Evolutionary conservation across 805 yeast species (phyloP).

Genomic region (Huiozyma naganishii): DNA sequence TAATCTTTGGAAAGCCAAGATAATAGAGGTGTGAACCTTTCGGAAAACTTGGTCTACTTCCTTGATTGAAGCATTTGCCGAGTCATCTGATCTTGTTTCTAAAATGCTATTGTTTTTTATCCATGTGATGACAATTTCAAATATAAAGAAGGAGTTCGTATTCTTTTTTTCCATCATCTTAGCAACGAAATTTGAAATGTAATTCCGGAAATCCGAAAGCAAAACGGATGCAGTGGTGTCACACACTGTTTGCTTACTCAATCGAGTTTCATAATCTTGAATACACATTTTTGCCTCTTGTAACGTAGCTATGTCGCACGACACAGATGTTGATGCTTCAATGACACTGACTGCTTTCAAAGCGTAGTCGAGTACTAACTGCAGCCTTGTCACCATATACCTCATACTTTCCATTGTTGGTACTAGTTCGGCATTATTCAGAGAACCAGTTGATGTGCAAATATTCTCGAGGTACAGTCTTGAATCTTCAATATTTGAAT

Average conservation of each 20-base stretch:
- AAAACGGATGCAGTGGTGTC: constrained; percentile 7
- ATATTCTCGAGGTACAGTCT: constrained; percentile 17
- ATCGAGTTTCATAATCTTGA: constrained; percentile 5
- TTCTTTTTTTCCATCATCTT: constrained; percentile 32
- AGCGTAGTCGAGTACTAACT: constrained; percentile 27
- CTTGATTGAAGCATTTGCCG: constrained; percentile 15
- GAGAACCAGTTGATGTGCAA: constrained; percentile 10
- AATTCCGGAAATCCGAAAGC: constrained; percentile 19
- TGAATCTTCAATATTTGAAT: constrained; percentile 10
- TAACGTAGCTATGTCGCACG: constrained; percentile 13
- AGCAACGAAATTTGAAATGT: constrained; percentile 17
- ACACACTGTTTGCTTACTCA: constrained; percentile 9
- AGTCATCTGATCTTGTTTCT: not conserved
- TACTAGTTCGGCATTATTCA: constrained; percentile 9
- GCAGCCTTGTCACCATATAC: constrained; percentile 24
- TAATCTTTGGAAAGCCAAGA: constrained; percentile 58
- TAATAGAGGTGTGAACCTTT: constrained; percentile 43
- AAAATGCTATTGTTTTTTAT: constrained; percentile 14
- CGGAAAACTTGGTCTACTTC: constrained; percentile 39
- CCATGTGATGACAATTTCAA: constrained; percentile 41
- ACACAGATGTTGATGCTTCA: not conserved
- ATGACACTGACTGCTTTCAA: constrained; percentile 11
- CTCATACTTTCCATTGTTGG: constrained; percentile 6
- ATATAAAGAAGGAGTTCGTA: constrained; percentile 34
- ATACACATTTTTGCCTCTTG: constrained; percentile 8